Conservation (phyloP, 2,329 filamentous ascomycete genomes). For the Chaetomium sp. region DNA sequence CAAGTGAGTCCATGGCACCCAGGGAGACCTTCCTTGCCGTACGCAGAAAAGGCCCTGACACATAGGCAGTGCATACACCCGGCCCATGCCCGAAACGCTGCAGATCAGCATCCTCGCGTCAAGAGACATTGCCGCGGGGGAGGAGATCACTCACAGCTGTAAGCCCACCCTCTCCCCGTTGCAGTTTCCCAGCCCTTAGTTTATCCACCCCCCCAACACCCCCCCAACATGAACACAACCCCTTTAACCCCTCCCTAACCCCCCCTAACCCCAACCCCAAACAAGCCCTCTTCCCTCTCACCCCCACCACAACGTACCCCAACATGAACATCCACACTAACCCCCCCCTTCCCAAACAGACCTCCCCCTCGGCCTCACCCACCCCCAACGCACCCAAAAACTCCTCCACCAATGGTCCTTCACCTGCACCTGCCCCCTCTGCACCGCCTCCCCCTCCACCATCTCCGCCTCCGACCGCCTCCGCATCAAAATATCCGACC, state of each 20-base stretch:
- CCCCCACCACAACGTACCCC: not conserved
- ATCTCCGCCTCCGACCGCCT: conserved; percentile 39
- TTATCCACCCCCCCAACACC: too few species aligned
- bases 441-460: conserved; percentile 34
- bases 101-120: conserved; percentile 32
- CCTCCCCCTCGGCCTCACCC: not conserved
- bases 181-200: too few species aligned
- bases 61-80: conserved; percentile 38
- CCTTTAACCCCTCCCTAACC: not conserved
- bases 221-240: not conserved
- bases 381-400: conserved; percentile 30
- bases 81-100: conserved; percentile 36
- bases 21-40: not conserved
- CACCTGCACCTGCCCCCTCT: conserved; percentile 41
- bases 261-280: not conserved
- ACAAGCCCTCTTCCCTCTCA: not conserved
- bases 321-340: too few species aligned
- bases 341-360: not conserved
- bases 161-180: conserved; percentile 7
- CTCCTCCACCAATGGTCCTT: conserved; percentile 41
- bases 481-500: conserved; percentile 36
- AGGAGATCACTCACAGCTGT: conserved; percentile 38
- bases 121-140: conserved; percentile 33
- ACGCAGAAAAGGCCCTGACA: too few species aligned
- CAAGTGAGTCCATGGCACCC: conserved; percentile 37